These are phyloP conservation scores for Xylariales sp. DNA, from an alignment of 2,329 filamentous ascomycete species.

Conservation along the genomic window DNA sequence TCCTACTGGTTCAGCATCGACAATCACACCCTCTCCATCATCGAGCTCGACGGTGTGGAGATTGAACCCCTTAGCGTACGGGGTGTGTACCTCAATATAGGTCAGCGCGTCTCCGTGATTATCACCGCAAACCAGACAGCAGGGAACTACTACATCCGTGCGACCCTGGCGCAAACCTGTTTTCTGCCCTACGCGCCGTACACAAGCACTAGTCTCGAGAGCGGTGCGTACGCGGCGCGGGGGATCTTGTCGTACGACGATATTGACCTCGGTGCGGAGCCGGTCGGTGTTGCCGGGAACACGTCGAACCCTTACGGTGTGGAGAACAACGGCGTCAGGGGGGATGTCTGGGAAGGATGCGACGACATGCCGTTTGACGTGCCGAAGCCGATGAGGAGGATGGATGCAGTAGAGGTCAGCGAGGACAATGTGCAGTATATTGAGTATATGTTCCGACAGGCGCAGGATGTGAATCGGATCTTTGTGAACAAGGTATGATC, in stretches of 20 bases:
- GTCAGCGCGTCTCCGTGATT: slow-evolving; percentile 34
- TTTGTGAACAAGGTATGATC: slow-evolving; percentile 31
- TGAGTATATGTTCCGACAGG: slow-evolving; percentile 30
- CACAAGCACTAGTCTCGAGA: slow-evolving; percentile 22
- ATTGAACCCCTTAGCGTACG: slow-evolving; percentile 28
- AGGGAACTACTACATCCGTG: slow-evolving; percentile 32
- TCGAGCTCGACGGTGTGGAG: slow-evolving; percentile 37
- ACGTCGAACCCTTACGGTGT: slow-evolving; percentile 26
- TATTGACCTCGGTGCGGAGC: slow-evolving; percentile 8
- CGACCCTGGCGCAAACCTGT: slow-evolving; percentile 27
- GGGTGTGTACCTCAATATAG: slow-evolving; percentile 34
- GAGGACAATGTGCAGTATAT: slow-evolving; percentile 28
- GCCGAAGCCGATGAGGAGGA: slow-evolving; percentile 25
- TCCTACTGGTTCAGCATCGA: slow-evolving; percentile 36
- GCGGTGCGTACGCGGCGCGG: slow-evolving; percentile 20
- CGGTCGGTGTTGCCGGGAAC: slow-evolving; percentile 22
- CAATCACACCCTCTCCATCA: slow-evolving; percentile 30
- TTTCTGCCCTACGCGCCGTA: slow-evolving; percentile 31
- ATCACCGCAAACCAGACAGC: slow-evolving; percentile 26
- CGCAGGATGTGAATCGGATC: slow-evolving; percentile 31
- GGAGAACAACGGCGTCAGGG: slow-evolving; percentile 22
- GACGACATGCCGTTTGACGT: slow-evolving; percentile 31
- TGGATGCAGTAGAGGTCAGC: slow-evolving; percentile 24
- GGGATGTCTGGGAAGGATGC: slow-evolving; percentile 29
- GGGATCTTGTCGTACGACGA: slow-evolving; percentile 28